A percentile compares a stretch with the other conserved stretches of the same genome.
These are phyloP conservation scores for Polyporus arcularius DNA, from an alignment of 768 basidiomycete species.

Conservation along the genomic window DNA sequence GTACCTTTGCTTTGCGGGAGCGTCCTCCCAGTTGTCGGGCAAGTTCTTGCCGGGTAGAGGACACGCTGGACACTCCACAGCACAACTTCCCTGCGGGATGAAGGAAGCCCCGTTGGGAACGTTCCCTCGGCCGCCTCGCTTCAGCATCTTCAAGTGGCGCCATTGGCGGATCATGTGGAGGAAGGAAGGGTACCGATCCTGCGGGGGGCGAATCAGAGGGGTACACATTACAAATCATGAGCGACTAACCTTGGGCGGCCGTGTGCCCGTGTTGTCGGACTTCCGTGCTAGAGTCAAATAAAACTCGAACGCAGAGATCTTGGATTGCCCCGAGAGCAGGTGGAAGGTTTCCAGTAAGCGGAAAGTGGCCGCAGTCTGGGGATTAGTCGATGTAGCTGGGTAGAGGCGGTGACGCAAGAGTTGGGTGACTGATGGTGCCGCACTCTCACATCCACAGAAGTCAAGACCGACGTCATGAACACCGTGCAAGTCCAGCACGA, in stretches of 20 bases:
- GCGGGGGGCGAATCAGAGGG: no score
- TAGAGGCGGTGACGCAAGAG: constrained; percentile 34
- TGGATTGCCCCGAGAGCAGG: constrained; percentile 32
- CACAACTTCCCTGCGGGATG: constrained; percentile 15
- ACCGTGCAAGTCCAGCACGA: constrained; percentile 28
- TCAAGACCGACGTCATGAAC: constrained; percentile 26
- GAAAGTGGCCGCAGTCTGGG: constrained; percentile 35
- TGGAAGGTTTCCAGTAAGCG: constrained; percentile 34
- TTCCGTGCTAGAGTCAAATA: constrained; percentile 27
- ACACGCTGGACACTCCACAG: constrained; percentile 27
- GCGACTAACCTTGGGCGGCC: background rate
- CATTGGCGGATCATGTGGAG: constrained; percentile 18
- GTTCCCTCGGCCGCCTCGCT: constrained; percentile 24
- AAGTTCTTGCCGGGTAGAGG: constrained; percentile 25
- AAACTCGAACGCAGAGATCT: constrained; percentile 35
- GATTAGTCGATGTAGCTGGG: constrained; percentile 32
- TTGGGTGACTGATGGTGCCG: constrained; percentile 10
- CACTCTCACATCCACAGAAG: constrained; percentile 28
- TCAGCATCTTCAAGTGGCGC: constrained; percentile 22
- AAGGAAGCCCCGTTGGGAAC: constrained; percentile 14
- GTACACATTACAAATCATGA: no score
- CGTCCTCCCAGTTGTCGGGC: constrained; percentile 2
- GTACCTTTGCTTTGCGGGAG: constrained; percentile 1
- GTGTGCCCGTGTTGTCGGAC: constrained; percentile 35
- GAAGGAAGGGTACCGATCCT: constrained; percentile 24